Base-by-base conservation (phyloP, 2,329 filamentous ascomycete species). In the Phyllosticta citribraziliensis region DNA sequence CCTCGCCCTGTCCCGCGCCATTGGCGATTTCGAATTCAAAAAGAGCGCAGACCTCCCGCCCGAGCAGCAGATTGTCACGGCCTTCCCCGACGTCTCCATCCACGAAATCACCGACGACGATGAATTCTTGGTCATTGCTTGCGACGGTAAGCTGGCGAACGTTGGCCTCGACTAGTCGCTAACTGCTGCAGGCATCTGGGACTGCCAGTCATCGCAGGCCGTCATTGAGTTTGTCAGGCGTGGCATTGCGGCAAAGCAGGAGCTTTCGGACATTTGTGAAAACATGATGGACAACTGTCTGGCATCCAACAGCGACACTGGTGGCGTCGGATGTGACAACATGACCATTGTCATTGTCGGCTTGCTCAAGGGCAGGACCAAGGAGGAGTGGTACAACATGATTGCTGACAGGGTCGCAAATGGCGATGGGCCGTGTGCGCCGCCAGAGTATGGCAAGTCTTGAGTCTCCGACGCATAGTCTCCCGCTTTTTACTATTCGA, bases 231-330 rank as follows among this genome's bases (percentile, higher is more conserved):
- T 99, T 73, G 94, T 97, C 66, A 85, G 94, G 74, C 88, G 94
- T 72, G 94, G 94, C 62, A 96, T 99, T 74, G 93, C 91, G 56
- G 92, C 92, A 57, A 96, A 96, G 80, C 94, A 99, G 78, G 89
- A 95, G 56, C 84, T 99, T 57, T 86, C 92, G 61, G 89, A 89
- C 74, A 97, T 99, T 70, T 97, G 93, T 76, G 94, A 99, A 78
- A 99, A 99, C 79, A 96, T 99, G 91, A 99, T 99, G 94, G 93
- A 99, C 80, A 99, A 97, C 80, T 99, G 94, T 74, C 82, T 99
- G 66, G 92, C 94, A 51, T 96, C 92, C 64, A 97, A 96, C 83
- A 96, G 92, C 67, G 94, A 99, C 78, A 97, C 93, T 33, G 94
- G 94, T 60, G 94, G 94, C 65, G 93, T 99, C 64, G 94, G 94